Evolutionary conservation across 805 yeast genomes (phyloP).

Genomic region (Pichia pseudocactophila): DNA sequence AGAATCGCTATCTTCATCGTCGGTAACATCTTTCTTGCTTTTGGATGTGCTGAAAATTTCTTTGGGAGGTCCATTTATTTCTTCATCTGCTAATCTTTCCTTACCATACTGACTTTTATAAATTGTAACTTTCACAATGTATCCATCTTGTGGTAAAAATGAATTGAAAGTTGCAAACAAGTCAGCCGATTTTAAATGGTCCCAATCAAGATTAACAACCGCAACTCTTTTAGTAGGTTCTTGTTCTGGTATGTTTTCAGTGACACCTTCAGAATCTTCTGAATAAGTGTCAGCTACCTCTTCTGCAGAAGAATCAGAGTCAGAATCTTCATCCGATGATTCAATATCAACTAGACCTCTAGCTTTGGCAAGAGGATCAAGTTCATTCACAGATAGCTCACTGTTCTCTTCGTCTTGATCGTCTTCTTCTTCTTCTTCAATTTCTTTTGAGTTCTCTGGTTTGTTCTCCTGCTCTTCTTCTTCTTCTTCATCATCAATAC

Average conservation of each 20-base stretch:
- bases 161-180: slow-evolving; percentile 81
- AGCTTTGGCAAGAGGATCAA: slow-evolving; percentile 33
- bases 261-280: slow-evolving; percentile 13
- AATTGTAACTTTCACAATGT: slow-evolving; percentile 57
- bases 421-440: slow-evolving; percentile 21
- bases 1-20: slow-evolving; percentile 27
- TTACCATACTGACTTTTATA: slow-evolving; percentile 92
- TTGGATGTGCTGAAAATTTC: slow-evolving; percentile 46
- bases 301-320: slow-evolving; percentile 34
- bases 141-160: slow-evolving; percentile 72
- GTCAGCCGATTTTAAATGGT: slow-evolving; percentile 79
- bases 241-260: slow-evolving; percentile 66
- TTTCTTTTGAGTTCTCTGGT: slow-evolving; percentile 4
- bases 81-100: slow-evolving; percentile 83
- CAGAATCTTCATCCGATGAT: slow-evolving; percentile 36
- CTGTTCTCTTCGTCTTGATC: slow-evolving; percentile 24
- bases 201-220: slow-evolving; percentile 97
- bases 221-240: slow-evolving; percentile 81
- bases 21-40: slow-evolving; percentile 30
- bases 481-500: slow-evolving; percentile 26
- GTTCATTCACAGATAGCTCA: slow-evolving; percentile 10
- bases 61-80: slow-evolving; percentile 83
- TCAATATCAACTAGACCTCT: slow-evolving; percentile 40
- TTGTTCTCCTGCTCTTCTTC: slow-evolving; percentile 25
- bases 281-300: slow-evolving; percentile 28